Percentiles rank a stretch among this genome's conserved stretches.
phyloP scores from a whole-genome alignment of 805 yeast genomes.

The Maudiozyma serrabonitensis region DNA sequence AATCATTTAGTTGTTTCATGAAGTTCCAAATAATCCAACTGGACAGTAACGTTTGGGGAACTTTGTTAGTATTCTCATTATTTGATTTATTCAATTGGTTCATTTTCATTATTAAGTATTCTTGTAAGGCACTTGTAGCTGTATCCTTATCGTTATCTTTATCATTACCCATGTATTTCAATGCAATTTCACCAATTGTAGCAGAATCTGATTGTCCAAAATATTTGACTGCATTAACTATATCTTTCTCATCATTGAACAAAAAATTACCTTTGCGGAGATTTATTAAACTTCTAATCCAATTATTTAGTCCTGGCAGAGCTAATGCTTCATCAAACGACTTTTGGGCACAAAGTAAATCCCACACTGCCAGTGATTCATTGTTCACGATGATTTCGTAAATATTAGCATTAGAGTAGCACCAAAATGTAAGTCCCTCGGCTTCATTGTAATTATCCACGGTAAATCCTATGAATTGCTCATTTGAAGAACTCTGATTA shows the following conservation, averaged over 20 bases:
- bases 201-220: conserved; percentile 50
- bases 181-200: conserved; percentile 61
- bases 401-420: conserved; percentile 48
- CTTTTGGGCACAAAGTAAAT: conserved; percentile 39
- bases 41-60: conserved; percentile 26
- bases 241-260: conserved; percentile 25
- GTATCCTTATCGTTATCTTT: conserved; percentile 20
- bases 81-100: conserved; percentile 18
- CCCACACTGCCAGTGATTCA: conserved; percentile 73
- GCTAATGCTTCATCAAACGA: conserved; percentile 59
- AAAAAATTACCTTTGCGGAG: conserved; percentile 45
- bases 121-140: conserved; percentile 29
- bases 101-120: conserved; percentile 39
- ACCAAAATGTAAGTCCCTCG: conserved; percentile 57
- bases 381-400: conserved; percentile 63
- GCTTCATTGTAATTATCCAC: conserved; percentile 36
- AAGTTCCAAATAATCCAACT: conserved; percentile 32
- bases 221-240: conserved; percentile 40
- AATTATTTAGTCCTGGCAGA: conserved; percentile 27
- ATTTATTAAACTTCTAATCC: conserved; percentile 41
- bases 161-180: conserved; percentile 37
- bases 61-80: conserved; percentile 5
- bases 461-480: conserved; percentile 36
- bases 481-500: conserved; percentile 25
- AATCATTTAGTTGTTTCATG: conserved; percentile 27